Conservation (phyloP, 2,329 filamentous ascomycete genomes). For the Diaporthe ilicicola region DNA sequence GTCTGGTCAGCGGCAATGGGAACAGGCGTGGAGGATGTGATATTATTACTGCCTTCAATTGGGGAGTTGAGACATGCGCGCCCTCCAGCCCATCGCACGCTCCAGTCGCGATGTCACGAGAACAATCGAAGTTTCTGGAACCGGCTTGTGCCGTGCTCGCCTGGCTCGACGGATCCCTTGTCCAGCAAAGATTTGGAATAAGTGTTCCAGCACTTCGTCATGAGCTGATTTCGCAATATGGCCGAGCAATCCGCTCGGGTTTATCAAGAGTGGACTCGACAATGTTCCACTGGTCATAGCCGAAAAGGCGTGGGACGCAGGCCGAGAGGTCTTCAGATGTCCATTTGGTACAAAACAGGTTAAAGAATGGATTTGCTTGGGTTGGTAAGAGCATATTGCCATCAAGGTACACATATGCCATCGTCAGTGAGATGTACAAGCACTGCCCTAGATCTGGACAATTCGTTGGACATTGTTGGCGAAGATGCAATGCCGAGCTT, state of each 20-base stretch:
- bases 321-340: background rate
- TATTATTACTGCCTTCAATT: no score
- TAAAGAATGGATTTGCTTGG: background rate
- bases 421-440: background rate
- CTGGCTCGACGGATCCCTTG: background rate
- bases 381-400: background rate
- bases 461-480: background rate
- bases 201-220: background rate
- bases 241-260: slow-evolving; percentile 1
- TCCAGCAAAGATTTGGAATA: background rate
- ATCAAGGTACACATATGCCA: slow-evolving; percentile 3
- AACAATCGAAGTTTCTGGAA: background rate
- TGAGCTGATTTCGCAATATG: background rate
- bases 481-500: slow-evolving; percentile 7
- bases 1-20: background rate
- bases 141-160: no score
- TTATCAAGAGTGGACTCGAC: background rate
- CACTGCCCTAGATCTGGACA: background rate
- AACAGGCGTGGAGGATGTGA: background rate
- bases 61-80: background rate
- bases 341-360: background rate
- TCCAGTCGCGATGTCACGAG: slow-evolving; percentile 12
- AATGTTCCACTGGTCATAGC: background rate
- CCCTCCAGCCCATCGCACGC: background rate
- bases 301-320: background rate